phyloP scores from a whole-genome alignment of 495 filamentous ascomycete genomes.

The Astrothelium subdiscretum region DNA sequence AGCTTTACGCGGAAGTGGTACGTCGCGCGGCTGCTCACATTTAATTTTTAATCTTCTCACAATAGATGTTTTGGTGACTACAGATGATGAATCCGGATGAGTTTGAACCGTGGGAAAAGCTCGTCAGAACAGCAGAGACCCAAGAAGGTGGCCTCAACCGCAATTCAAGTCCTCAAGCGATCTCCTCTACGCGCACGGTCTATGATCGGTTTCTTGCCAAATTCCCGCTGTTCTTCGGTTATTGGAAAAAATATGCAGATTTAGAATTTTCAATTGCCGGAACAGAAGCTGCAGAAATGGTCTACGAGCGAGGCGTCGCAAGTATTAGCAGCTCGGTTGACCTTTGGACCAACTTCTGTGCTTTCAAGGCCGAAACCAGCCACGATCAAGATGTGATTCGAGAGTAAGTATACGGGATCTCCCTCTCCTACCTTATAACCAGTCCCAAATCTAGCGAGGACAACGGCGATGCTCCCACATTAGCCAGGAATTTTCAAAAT shows the following conservation, averaged over 20 bases:
- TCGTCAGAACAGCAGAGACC: slow-evolving; percentile 67
- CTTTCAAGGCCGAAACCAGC: slow-evolving; percentile 93
- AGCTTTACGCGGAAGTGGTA: slow-evolving; percentile 69
- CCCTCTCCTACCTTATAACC: slow-evolving; percentile 55
- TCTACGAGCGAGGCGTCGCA: slow-evolving; percentile 90
- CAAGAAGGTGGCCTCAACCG: slow-evolving; percentile 91
- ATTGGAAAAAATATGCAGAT: slow-evolving; percentile 99
- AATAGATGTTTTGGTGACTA: background rate
- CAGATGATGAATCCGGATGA: slow-evolving; percentile 68
- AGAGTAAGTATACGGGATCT: slow-evolving; percentile 84
- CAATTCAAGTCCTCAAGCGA: slow-evolving; percentile 90
- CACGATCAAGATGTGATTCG: slow-evolving; percentile 90
- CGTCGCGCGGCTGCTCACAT: slow-evolving; percentile 25
- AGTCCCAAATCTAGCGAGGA: slow-evolving; percentile 7
- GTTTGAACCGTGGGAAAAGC: slow-evolving; percentile 91
- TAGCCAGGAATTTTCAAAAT: background rate
- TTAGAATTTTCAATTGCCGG: slow-evolving; percentile 93
- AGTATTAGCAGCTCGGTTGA: slow-evolving; percentile 90
- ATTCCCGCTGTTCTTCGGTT: slow-evolving; percentile 92
- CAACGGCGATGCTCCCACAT: background rate
- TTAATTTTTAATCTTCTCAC: background rate
- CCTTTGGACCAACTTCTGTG: slow-evolving; percentile 92
- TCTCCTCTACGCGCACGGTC: slow-evolving; percentile 67
- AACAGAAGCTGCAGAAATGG: slow-evolving; percentile 96
- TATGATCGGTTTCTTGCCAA: slow-evolving; percentile 93